Evolutionary conservation across 345 rosid species (phyloP), one percentile per base, ranked within the genome.

Genomic region (Reutealis trisperma): DNA sequence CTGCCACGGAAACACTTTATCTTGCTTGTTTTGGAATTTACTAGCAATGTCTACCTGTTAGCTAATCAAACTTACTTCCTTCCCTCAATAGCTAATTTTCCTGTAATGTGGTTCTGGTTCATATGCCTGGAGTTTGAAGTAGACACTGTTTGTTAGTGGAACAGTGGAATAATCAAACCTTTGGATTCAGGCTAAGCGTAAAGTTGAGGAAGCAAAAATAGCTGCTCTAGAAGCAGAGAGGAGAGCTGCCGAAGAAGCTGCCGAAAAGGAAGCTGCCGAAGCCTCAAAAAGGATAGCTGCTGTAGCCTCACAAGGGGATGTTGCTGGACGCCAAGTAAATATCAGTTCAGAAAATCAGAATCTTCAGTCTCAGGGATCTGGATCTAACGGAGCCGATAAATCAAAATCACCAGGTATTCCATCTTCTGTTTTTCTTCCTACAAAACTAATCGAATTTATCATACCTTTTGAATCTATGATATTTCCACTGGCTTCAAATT

Each of bases 121-220:
- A 15, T 15, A 15, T 54, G 9, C 0, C 42, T 8, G 34, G 21
- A 54, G 25, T 57, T 66, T 21, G 19, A 15, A 67, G 51, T 5
- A 30, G 12, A 34, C 21, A 41, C 27, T 61, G 57, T 25, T 66
- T 71, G 22, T 30, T 58, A 4, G 58, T 44, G 24, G 66, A 44
- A 30, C 32, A 9, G 71, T 47, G 60, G 55, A 47, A 58, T 71
- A 21, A 72, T 61, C 65, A 61, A 12, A 4, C 55, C 51, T 62
- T 6, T 79, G 76, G 84, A 81, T 83, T 85, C 87, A 77, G 85
- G 93, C 90, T 77, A 93, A 87, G 84, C 77, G 77, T 66, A 91
- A 86, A 90, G 89, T 83, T 75, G 99, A 95, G 81, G 96, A 93
- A 86, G 93, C 88, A 73, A 91, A 85, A 83, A 82, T 80, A 73